Conservation (phyloP, 768 basidiomycete genomes). For the Suillus tomentosus region DNA sequence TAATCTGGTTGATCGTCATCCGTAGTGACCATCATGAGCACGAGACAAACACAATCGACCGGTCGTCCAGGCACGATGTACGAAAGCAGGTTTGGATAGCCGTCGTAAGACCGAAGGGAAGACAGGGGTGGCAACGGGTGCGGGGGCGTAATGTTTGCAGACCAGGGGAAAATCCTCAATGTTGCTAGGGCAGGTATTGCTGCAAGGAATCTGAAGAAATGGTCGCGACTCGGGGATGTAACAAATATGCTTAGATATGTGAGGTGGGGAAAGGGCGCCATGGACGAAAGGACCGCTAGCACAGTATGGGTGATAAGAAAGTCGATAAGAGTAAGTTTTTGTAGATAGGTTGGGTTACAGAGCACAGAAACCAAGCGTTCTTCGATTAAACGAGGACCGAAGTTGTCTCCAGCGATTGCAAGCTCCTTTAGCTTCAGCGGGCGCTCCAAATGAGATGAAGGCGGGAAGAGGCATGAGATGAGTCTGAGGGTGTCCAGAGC, state of each 20-base stretch:
- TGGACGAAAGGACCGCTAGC: background rate
- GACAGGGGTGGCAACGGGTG: conserved; percentile 3
- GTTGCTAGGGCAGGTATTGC: background rate
- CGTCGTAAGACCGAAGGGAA: conserved; percentile 3
- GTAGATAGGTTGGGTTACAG: conserved; percentile 5
- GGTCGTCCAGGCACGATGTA: conserved; percentile 6
- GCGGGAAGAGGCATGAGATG: background rate
- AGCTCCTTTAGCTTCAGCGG: conserved; percentile 6
- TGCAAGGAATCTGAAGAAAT: background rate
- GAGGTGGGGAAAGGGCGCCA: background rate
- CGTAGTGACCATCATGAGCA: background rate
- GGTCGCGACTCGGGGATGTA: background rate
- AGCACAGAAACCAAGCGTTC: background rate
- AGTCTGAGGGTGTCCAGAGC: conserved; percentile 3
- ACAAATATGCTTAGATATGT: conserved; percentile 4
- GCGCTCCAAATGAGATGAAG: background rate
- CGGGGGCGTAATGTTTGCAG: background rate
- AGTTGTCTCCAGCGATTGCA: background rate
- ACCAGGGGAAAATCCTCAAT: conserved; percentile 3
- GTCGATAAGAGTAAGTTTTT: background rate
- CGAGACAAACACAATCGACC: background rate
- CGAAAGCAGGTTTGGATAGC: conserved; percentile 1
- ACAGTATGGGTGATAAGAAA: background rate
- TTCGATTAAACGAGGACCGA: background rate
- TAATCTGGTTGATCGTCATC: background rate